Evolutionary conservation across 2,329 filamentous ascomycete genomes (phyloP).

Genomic region (Aspergillus brasiliensis): DNA sequence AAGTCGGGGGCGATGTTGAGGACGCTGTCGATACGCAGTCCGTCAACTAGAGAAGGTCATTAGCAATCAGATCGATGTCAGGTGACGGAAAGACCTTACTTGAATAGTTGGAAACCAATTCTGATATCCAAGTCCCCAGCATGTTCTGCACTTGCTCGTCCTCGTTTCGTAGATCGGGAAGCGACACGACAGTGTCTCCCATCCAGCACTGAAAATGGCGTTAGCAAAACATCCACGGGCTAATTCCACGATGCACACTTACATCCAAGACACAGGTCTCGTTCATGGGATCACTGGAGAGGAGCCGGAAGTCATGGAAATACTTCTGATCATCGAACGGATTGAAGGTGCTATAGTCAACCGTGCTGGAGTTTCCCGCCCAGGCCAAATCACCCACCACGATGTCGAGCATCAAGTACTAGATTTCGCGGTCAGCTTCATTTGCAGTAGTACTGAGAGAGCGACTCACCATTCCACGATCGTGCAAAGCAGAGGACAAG

Average conservation of each 20-base stretch:
- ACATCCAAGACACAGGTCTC: conserved; percentile 41
- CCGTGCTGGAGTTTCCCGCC: conserved; percentile 33
- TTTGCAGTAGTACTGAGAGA: background rate
- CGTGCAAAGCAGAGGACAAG: conserved; percentile 58
- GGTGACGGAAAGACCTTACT: conserved; percentile 49
- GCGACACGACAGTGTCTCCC: conserved; percentile 53
- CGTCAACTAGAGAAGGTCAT: conserved; percentile 42
- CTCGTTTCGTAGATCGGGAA: conserved; percentile 64
- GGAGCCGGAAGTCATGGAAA: conserved; percentile 61
- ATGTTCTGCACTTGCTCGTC: conserved; percentile 50
- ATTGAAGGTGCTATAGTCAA: conserved; percentile 55
- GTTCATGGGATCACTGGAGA: conserved; percentile 53
- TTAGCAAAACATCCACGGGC: background rate
- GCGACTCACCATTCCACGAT: conserved; percentile 48
- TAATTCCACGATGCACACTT: background rate
- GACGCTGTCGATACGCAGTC: conserved; percentile 54
- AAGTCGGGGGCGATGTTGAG: conserved; percentile 50
- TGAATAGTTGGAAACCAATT: conserved; percentile 59
- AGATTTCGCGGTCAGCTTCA: background rate
- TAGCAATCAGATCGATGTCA: no score
- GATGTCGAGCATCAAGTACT: conserved; percentile 61
- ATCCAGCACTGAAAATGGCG: conserved; percentile 51
- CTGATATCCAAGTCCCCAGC: conserved; percentile 60
- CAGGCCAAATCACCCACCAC: conserved; percentile 61
- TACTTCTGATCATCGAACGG: conserved; percentile 59